phyloP scores from a whole-genome alignment of 2,329 filamentous ascomycete genomes.

The Alternaria viburni region DNA sequence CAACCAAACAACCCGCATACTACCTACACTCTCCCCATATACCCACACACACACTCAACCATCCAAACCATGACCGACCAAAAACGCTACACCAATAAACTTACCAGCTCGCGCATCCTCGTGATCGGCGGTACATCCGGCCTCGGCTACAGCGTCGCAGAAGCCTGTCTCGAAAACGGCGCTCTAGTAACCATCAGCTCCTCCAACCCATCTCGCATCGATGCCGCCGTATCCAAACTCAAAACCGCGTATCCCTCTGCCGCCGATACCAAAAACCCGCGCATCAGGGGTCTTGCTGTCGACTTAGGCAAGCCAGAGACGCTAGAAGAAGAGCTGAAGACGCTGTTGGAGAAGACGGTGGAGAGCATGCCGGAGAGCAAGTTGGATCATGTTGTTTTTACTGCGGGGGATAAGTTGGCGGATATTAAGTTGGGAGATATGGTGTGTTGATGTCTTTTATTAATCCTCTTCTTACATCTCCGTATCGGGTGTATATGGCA shows the following conservation, averaged over 20 bases:
- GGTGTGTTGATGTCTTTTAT: neutral
- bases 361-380: conserved; percentile 34
- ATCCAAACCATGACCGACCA: conserved; percentile 43
- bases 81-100: conserved; percentile 57
- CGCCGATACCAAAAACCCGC: conserved; percentile 19
- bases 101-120: conserved; percentile 58
- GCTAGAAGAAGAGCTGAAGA: conserved; percentile 56
- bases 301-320: conserved; percentile 56
- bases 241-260: conserved; percentile 52
- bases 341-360: conserved; percentile 52
- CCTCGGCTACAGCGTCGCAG: conserved; percentile 67
- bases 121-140: conserved; percentile 69
- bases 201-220: conserved; percentile 59
- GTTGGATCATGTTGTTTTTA: conserved; percentile 65
- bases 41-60: neutral
- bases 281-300: conserved; percentile 54
- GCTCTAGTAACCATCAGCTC: conserved; percentile 66
- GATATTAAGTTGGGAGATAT: conserved; percentile 51
- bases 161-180: conserved; percentile 62
- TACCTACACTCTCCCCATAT: neutral
- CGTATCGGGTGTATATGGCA: neutral
- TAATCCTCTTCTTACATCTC: neutral
- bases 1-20: neutral
- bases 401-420: conserved; percentile 59
- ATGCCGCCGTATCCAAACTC: conserved; percentile 55